A percentile compares a stretch with the other conserved stretches of the same genome.
Evolutionary conservation across 139 green algal species (phyloP).

Genomic region (Chlamydomonas eustigma): DNA sequence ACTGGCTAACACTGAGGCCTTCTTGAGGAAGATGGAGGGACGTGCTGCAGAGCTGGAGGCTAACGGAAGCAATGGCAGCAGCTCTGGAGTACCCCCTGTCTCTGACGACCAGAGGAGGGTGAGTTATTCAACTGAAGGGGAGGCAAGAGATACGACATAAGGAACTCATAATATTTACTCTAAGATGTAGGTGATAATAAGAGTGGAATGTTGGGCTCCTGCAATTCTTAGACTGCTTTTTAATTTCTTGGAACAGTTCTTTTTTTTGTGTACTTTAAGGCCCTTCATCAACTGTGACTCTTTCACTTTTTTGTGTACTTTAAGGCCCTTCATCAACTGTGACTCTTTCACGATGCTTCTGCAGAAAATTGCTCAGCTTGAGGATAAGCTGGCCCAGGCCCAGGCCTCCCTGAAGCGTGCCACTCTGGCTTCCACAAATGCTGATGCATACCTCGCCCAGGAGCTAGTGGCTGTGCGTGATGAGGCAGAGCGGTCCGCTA

Average conservation of each 20-base stretch:
- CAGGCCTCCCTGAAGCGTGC: not conserved
- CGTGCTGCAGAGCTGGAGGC: not conserved
- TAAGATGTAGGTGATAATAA: too few species aligned
- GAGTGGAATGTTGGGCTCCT: too few species aligned
- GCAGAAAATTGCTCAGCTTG: not conserved
- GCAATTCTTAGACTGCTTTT: too few species aligned
- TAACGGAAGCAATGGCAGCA: not conserved
- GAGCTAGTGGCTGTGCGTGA: not conserved
- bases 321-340: too few species aligned
- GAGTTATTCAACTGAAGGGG: not conserved
- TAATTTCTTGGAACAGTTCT: too few species aligned
- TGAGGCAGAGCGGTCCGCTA: not conserved
- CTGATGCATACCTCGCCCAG: conserved; percentile 16
- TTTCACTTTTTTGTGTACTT: too few species aligned
- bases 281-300: too few species aligned
- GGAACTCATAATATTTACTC: too few species aligned
- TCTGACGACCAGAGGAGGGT: not conserved
- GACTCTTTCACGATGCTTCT: too few species aligned
- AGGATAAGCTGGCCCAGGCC: not conserved
- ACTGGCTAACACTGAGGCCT: not conserved
- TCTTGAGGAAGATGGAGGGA: not conserved
- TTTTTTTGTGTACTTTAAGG: too few species aligned
- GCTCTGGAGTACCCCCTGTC: too few species aligned
- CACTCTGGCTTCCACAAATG: not conserved
- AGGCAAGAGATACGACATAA: too few species aligned